Evolutionary conservation across 2,329 filamentous ascomycete genomes (phyloP).

Genomic region (Podosphaera aphanis): DNA sequence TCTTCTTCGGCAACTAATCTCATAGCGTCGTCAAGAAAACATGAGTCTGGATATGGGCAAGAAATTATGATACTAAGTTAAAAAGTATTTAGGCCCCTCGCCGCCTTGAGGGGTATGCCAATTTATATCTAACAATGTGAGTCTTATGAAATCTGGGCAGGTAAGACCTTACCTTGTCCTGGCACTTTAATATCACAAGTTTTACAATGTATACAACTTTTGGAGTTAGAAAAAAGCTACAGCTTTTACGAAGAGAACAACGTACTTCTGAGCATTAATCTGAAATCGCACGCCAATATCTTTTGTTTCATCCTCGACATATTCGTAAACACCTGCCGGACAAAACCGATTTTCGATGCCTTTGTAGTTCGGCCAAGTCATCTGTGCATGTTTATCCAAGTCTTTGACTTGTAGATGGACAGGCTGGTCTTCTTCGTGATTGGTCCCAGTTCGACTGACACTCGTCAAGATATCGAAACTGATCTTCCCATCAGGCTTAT

Average conservation of each 20-base stretch:
- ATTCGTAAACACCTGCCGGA: constrained; percentile 92
- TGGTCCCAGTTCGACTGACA: constrained; percentile 84
- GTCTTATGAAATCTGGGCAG: background rate
- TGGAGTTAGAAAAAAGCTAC: constrained; percentile 6
- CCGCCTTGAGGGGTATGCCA: constrained; percentile 90
- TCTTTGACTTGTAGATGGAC: constrained; percentile 88
- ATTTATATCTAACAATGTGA: constrained; percentile 48
- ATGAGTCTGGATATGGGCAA: too few species aligned
- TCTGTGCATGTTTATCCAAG: constrained; percentile 72
- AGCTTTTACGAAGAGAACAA: constrained; percentile 10
- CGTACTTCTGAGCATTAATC: constrained; percentile 93
- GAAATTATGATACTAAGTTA: too few species aligned
- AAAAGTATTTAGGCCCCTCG: constrained; percentile 50
- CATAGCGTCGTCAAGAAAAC: too few species aligned
- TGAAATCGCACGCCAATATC: constrained; percentile 80
- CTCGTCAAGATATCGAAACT: constrained; percentile 91
- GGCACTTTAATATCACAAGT: constrained; percentile 98
- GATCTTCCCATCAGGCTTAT: constrained; percentile 86
- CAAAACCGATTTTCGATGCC: constrained; percentile 93
- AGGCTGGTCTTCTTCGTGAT: constrained; percentile 96
- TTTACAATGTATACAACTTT: constrained; percentile 95
- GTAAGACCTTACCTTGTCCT: constrained; percentile 28
- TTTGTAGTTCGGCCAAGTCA: constrained; percentile 69
- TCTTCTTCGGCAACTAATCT: too few species aligned
- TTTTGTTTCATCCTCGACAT: constrained; percentile 78